phyloP scores from a whole-genome alignment of 1,139 yeast genomes.

The Starmera stellimalicola region DNA sequence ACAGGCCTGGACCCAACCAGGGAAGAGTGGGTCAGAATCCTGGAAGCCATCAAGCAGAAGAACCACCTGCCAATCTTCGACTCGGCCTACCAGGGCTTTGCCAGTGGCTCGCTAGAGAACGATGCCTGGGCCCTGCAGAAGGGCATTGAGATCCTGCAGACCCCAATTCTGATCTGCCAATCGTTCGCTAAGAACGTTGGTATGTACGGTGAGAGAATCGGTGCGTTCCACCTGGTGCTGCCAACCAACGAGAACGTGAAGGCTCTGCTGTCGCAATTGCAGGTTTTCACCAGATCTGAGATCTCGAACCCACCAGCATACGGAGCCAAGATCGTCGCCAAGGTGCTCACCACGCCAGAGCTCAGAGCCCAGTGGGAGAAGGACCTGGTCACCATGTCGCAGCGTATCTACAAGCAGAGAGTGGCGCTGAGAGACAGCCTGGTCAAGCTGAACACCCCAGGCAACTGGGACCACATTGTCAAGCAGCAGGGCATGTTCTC shows the following conservation, averaged over 20 bases:
- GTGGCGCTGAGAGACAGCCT: constrained; percentile 50
- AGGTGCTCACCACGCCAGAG: constrained; percentile 55
- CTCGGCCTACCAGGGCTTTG: constrained; percentile 96
- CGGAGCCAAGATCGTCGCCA: constrained; percentile 88
- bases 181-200: constrained; percentile 98
- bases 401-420: constrained; percentile 77
- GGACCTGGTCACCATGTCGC: constrained; percentile 83
- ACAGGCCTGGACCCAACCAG: constrained; percentile 91
- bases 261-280: constrained; percentile 67
- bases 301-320: constrained; percentile 93
- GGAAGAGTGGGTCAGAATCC: constrained; percentile 75
- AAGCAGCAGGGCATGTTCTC: constrained; percentile 96
- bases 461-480: constrained; percentile 89
- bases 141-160: constrained; percentile 47
- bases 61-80: constrained; percentile 82
- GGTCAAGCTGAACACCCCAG: constrained; percentile 64
- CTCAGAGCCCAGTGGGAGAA: constrained; percentile 74
- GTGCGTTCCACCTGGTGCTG: constrained; percentile 73
- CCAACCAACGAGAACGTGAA: constrained; percentile 31
- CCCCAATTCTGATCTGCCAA: constrained; percentile 71
- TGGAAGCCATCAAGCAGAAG: constrained; percentile 45
- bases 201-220: constrained; percentile 96
- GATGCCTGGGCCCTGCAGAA: constrained; percentile 86
- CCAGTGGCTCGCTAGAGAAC: constrained; percentile 74
- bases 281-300: constrained; percentile 71